Evolutionary conservation across 1,139 yeast species (phyloP), one percentile per base, ranked within the genome.

Genomic region (Kazachstania sp.): DNA sequence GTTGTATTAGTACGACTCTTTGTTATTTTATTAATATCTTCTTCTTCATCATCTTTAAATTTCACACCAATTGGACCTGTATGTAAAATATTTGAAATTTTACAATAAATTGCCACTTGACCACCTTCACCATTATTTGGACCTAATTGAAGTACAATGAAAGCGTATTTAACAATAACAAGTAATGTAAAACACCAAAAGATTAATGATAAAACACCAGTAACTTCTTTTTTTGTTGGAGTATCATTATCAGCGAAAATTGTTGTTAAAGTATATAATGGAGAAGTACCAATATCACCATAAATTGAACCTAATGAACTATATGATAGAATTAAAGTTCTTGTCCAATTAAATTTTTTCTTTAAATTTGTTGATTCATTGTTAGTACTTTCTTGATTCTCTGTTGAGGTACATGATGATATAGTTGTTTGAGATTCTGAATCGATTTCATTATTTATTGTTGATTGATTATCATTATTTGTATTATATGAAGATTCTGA

Each of bases 121-220:
- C 41, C 41, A 38, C 41, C 41, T 38, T 38, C 41, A 26, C 41
- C 41, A 20, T 38, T 38, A 28, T 38, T 38, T 4, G 41, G 41
- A 38, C 41, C 41, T 30, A 38, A 20, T 20, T 26, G 30, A n/a
- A 38, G 3, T 6, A 38, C 41, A 26, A 38, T 38, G 12, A 38
- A 38, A 3, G 41, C 41, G n/a, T 38, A 38, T 28, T 38, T 38
- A 23, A 38, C 16, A 16, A 38, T 38, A 6, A 38, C 41, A 12
- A 38, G 26, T 16, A 38, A 30, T n/a, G 41, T 38, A 11, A 38
- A 38, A 28, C 41, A 38, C 41, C 41, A 38, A 20, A 38, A 38
- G 9, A 38, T 38, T 28, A 38, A 38, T 11, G 41, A 38, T 28
- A 38, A 13, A 8, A 38, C 41, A 19, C 41, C 41, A 26, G 41